Percentiles rank a stretch among this genome's conserved stretches.
phyloP scores from a whole-genome alignment of 1,284 basidiomycete species.

The Marasmius tenuissimus region DNA sequence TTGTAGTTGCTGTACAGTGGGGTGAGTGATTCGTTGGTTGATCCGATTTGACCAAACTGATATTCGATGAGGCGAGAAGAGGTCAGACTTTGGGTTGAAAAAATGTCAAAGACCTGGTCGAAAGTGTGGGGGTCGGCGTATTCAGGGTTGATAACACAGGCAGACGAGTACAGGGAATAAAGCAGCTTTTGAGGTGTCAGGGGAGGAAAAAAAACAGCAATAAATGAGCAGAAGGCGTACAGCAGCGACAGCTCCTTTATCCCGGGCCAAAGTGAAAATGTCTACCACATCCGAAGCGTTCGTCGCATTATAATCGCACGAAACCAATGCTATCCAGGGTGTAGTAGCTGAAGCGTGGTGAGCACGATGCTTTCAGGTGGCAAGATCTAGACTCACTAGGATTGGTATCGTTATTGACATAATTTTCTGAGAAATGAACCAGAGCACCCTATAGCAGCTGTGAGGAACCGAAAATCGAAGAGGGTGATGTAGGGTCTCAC shows the following conservation, averaged over 20 bases:
- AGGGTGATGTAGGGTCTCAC: constrained; percentile 32
- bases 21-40: constrained; percentile 46
- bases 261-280: constrained; percentile 77
- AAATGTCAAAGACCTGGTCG: constrained; percentile 80
- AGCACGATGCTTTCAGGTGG: constrained; percentile 9
- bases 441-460: constrained; percentile 58
- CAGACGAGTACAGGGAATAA: constrained; percentile 70
- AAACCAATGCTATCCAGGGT: constrained; percentile 88
- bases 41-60: constrained; percentile 54
- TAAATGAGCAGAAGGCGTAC: constrained; percentile 37
- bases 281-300: constrained; percentile 57
- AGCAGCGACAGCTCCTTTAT: constrained; percentile 77
- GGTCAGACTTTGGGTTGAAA: constrained; percentile 56
- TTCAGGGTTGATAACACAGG: constrained; percentile 73
- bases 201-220: not conserved
- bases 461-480: not conserved
- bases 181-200: constrained; percentile 50
- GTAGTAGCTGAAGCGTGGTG: constrained; percentile 53
- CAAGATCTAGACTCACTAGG: constrained; percentile 33
- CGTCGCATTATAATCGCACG: constrained; percentile 78
- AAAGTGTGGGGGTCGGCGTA: constrained; percentile 68
- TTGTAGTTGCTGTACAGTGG: constrained; percentile 53
- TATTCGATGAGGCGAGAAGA: constrained; percentile 60
- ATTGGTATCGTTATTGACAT: constrained; percentile 37
- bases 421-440: constrained; percentile 75